A percentile compares a stretch with the other conserved stretches of the same genome.
phyloP scores from a whole-genome alignment of 305 asterid species.

The Plantago coronopus region DNA sequence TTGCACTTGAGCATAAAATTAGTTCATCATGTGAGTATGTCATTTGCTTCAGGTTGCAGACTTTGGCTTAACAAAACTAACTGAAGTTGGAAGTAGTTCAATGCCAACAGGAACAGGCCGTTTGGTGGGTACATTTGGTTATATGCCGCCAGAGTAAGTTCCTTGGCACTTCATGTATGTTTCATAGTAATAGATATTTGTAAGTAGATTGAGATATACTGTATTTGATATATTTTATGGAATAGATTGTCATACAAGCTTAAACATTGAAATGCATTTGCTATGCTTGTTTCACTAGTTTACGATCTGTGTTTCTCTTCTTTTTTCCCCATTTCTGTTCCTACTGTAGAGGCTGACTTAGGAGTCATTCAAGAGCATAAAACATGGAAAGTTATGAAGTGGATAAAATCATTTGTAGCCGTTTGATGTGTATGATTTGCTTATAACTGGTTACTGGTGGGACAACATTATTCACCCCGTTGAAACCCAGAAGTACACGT shows the following conservation, averaged over 20 bases:
- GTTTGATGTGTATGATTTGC: not conserved
- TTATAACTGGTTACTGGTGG: too few species aligned
- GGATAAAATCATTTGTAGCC: not conserved
- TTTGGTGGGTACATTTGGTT: constrained; percentile 93
- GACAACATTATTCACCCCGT: not conserved
- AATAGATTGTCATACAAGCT: too few species aligned
- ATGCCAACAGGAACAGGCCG: constrained; percentile 71
- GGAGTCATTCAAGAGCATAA: too few species aligned
- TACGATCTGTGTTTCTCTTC: too few species aligned
- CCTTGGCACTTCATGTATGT: constrained; percentile 1
- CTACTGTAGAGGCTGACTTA: too few species aligned
- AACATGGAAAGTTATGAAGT: not conserved
- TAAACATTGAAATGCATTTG: too few species aligned
- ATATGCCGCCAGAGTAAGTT: constrained; percentile 98
- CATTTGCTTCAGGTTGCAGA: constrained; percentile 70
- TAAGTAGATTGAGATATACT: not conserved
- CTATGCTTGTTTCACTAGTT: too few species aligned
- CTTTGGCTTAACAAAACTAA: constrained; percentile 85
- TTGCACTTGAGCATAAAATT: constrained; percentile 10
- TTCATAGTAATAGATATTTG: not conserved
- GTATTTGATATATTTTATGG: too few species aligned
- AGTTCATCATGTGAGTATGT: constrained; percentile 19
- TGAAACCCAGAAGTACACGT: not conserved
- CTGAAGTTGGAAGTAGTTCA: constrained; percentile 80
- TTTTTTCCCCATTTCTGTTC: too few species aligned